Evolutionary conservation across 116 monocot species (phyloP).

Genomic region (Trichopus zeylanicus): DNA sequence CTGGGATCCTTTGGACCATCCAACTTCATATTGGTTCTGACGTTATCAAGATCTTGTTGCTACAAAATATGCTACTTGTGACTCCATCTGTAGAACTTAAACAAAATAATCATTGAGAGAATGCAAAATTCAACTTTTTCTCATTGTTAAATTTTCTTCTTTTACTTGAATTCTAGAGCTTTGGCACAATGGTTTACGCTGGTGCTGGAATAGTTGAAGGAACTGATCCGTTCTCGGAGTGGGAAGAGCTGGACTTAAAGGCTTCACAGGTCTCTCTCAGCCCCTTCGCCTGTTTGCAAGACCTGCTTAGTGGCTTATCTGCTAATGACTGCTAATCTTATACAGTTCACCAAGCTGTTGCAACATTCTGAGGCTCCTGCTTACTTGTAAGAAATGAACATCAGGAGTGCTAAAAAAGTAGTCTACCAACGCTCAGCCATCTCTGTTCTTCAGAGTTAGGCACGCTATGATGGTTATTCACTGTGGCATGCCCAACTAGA

Average conservation of each 20-base stretch:
- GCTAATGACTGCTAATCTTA: not conserved
- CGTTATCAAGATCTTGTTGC: too few relatives aligned
- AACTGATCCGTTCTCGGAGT: slow-evolving; percentile 29
- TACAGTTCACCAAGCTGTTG: slow-evolving; percentile 23
- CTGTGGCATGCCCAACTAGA: not conserved
- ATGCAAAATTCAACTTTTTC: not conserved
- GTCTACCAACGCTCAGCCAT: not conserved
- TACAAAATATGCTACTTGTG: too few relatives aligned
- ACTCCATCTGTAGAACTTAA: not conserved
- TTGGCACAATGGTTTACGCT: slow-evolving; percentile 23
- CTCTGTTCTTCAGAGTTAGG: not conserved
- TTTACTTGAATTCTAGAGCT: slow-evolving; percentile 9
- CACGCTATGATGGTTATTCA: not conserved
- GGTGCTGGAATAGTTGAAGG: slow-evolving; percentile 42
- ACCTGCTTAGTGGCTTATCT: not conserved
- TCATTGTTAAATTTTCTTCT: not conserved
- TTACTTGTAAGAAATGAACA: not conserved
- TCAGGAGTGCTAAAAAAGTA: not conserved
- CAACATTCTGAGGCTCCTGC: not conserved
- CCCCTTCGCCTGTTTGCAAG: not conserved
- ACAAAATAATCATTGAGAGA: too few relatives aligned
- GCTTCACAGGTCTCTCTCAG: slow-evolving; percentile 29
- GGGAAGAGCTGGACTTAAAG: slow-evolving; percentile 41
- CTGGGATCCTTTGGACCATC: too few relatives aligned
- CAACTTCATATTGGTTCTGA: not conserved